phyloP scores from a whole-genome alignment of 2,329 filamentous ascomycete species.

The Talaromyces amestolkiae region DNA sequence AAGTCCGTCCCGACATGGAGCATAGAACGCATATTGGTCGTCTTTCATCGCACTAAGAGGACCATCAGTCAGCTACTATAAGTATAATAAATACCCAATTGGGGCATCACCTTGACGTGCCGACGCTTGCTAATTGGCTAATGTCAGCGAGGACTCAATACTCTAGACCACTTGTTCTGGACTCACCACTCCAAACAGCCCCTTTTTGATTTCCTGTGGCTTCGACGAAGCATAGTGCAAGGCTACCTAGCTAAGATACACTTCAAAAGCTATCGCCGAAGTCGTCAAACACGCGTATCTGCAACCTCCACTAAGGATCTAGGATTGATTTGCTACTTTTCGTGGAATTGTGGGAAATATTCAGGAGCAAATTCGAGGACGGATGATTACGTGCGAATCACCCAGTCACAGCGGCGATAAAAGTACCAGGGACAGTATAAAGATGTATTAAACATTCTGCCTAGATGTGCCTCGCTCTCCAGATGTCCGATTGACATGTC shows the following conservation, averaged over 20 bases:
- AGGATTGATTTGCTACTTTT: not conserved
- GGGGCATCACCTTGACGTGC: conserved; percentile 14
- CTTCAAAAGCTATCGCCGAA: not conserved
- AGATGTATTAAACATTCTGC: not conserved
- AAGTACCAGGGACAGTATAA: not conserved
- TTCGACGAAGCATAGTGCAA: conserved; percentile 13
- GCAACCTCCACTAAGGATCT: not conserved
- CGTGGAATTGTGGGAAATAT: not conserved
- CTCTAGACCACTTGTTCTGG: not conserved
- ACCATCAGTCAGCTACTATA: not conserved
- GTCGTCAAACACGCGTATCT: conserved; percentile 3
- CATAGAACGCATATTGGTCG: conserved; percentile 14
- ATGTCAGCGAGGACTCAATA: conserved; percentile 1
- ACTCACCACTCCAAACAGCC: conserved; percentile 18
- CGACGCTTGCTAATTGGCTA: conserved; percentile 9
- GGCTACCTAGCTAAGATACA: not conserved
- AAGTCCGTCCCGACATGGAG: conserved; percentile 13
- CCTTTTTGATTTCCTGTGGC: conserved; percentile 16
- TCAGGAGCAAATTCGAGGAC: not conserved
- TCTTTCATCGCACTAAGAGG: conserved; percentile 10
- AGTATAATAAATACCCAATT: not conserved
- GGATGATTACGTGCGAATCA: not conserved
- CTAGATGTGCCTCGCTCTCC: not conserved
- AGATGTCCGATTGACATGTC: too few relatives aligned
- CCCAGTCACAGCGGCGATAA: not conserved